Evolutionary conservation across 257 asterid species (phyloP).

Genomic region (Salvia miltiorrhiza): DNA sequence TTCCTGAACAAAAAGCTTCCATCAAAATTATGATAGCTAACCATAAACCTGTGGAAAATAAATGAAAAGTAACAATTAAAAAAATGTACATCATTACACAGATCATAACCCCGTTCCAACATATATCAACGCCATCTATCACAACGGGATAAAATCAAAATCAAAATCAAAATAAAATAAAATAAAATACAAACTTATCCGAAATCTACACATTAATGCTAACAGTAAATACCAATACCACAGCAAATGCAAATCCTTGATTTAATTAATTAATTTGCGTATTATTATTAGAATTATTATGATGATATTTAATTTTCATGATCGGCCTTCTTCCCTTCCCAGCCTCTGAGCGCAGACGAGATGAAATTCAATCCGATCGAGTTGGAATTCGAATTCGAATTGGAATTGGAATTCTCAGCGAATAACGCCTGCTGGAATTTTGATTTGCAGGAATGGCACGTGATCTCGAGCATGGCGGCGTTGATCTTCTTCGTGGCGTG

Average conservation of each 20-base stretch:
- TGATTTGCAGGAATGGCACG: conserved; percentile 63
- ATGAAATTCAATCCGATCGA: conserved; percentile 43
- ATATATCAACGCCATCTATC: not conserved
- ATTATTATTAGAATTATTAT: not conserved
- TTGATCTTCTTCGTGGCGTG: conserved; percentile 46
- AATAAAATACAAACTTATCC: too few relatives aligned
- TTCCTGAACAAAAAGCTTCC: conserved; percentile 22
- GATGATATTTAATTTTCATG: not conserved
- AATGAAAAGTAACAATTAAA: conserved; percentile 10
- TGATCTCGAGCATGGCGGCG: conserved; percentile 47
- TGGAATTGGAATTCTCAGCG: conserved; percentile 17
- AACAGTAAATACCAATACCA: not conserved
- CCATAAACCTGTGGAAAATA: conserved; percentile 20
- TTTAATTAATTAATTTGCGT: not conserved
- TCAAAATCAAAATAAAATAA: not conserved
- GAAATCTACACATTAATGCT: not conserved
- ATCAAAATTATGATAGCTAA: conserved; percentile 22
- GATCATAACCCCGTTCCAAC: not conserved
- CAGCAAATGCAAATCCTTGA: not conserved
- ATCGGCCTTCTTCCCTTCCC: conserved; percentile 41
- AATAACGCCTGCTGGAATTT: conserved; percentile 31
- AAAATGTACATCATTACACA: conserved; percentile 15
- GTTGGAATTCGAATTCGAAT: too few relatives aligned
- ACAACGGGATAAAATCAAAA: not conserved
- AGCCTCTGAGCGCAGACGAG: conserved; percentile 45